Evolutionary conservation across 352 stramenopile genomes (phyloP), one percentile per base, ranked within the genome.

Genomic region (Phytophthora syringae): DNA sequence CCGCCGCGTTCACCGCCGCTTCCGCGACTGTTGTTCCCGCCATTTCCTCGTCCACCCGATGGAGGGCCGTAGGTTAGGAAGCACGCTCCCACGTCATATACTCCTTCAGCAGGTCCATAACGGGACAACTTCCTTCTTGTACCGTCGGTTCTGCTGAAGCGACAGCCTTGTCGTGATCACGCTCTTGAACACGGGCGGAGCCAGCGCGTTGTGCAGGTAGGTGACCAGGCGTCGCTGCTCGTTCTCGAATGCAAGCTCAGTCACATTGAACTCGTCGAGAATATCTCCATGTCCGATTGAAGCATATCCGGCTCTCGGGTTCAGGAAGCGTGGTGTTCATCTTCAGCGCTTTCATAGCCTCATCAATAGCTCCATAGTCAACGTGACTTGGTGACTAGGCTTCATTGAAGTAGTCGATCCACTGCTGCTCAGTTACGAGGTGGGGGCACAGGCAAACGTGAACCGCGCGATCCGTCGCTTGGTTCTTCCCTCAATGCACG

Each of bases 71-170:
- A 40, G 18, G 27, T 16, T 27, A 27, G 39, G 30, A 5, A 25
- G 52, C 25, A 18, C 36, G 37, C 40, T 60, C 27, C 16, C 39
- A 60, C 20, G 40, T 60, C 40, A 52, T 60, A 9, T 52, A 60
- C 7, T 22, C n/a, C 12, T 39, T 43, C 28, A 63, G 25, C 3
- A 55, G 10, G 24, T 36, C 1, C 34, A n/a, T 18, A 39, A 39
- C 7, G 11, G 32, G 32, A 39, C 32, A 39, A 39, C 32, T 39
- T 39, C 32, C 6, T 39, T 39, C 11, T 39, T 39, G 32, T 10
- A 16, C 32, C 11, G 7, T 16, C 11, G 6, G 32, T 39, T 16
- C 6, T 39, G 4, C 12, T 39, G 7, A 3, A 39, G 12, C 6
- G 27, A 9, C 27, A 32, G 27, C 27, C 27, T 4, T 4, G 27